Base-by-base conservation (phyloP, 495 filamentous ascomycete genomes). In the Daldinia vernicosa region DNA sequence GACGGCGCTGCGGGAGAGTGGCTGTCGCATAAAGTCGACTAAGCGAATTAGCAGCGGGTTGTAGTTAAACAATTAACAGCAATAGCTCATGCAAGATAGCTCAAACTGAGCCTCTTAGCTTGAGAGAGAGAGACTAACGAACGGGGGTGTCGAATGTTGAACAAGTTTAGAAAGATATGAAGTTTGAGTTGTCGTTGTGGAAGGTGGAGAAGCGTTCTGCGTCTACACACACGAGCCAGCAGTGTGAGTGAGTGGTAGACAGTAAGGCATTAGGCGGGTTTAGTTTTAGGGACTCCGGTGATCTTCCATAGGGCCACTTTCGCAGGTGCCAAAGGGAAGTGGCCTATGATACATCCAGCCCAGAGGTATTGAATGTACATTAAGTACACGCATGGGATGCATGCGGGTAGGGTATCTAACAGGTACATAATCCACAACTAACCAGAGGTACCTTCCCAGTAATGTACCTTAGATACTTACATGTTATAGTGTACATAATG, bases 111-210 rank as follows among this genome's bases (percentile, higher is more conserved):
- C 64, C 60, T 65, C 64, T 60, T 53, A 65, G 65, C 60, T 68
- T 63, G 64, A 71, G 45, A 35, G 17, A 35, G 17, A 43, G 43
- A 58, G 26, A 54, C 32, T 35, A 50, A 57, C 40, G 57, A 66
- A 67, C 57, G 43, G 27, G 33, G 33, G 33, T 27, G 50, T 53
- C 60, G 37, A 43, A 66, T 62, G 62, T 63, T 58, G 63, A 57
- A 65, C 63, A 30, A 60, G 35, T 40, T 60, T 47, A 51, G 54
- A 59, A 47, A 71, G 54, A 59, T 60, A 71, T 62, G 56, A 70
- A 70, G 66, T 65, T 72, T 69, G 66, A 70, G 70, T 73, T 69
- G 70, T 73, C 71, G 71, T 74, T 69, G 66, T 74, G 71, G 61
- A 74, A 74, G 69, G 71, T 74, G 71, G 71, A 74, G 71, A 74